These are phyloP conservation scores for Kwoniella pini DNA, from an alignment of 768 basidiomycete species.

Conservation along the genomic window DNA sequence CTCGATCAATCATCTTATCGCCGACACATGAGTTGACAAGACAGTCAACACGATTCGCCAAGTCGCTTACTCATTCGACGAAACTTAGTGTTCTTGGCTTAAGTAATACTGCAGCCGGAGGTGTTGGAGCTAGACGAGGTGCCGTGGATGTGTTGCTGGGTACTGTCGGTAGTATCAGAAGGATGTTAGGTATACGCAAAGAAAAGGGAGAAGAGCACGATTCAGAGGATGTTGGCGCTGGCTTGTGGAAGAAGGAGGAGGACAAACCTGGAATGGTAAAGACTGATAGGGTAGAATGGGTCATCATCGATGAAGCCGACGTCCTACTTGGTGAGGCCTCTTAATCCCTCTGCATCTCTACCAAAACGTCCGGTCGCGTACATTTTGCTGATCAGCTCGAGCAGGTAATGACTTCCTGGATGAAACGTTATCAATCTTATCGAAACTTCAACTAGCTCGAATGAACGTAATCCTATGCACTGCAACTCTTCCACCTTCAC, in stretches of 20 bases:
- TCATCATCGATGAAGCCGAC: slow-evolving; percentile 88
- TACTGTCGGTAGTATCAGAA: slow-evolving; percentile 61
- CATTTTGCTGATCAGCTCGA: too few relatives aligned
- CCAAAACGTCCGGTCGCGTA: too few relatives aligned
- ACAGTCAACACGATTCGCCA: slow-evolving; percentile 74
- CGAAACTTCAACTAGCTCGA: slow-evolving; percentile 60
- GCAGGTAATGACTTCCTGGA: slow-evolving; percentile 79
- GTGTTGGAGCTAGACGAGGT: slow-evolving; percentile 29
- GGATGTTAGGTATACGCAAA: slow-evolving; percentile 65
- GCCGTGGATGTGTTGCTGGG: slow-evolving; percentile 59
- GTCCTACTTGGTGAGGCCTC: slow-evolving; percentile 71
- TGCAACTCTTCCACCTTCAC: slow-evolving; percentile 79
- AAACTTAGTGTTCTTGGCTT: slow-evolving; percentile 74
- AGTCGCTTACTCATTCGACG: slow-evolving; percentile 69
- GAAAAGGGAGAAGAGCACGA: slow-evolving; percentile 50
- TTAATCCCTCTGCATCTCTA: too few relatives aligned
- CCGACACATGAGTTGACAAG: slow-evolving; percentile 88
- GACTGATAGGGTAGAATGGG: slow-evolving; percentile 79
- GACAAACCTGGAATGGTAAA: slow-evolving; percentile 57
- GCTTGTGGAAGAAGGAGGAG: slow-evolving; percentile 16
- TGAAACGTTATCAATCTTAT: slow-evolving; percentile 68
- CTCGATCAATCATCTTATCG: slow-evolving; percentile 76
- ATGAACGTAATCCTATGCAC: slow-evolving; percentile 76
- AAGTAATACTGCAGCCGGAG: slow-evolving; percentile 40
- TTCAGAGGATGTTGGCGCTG: slow-evolving; percentile 45